Conservation (phyloP, 257 asterid genomes). For the Solanum chiquidenum region DNA sequence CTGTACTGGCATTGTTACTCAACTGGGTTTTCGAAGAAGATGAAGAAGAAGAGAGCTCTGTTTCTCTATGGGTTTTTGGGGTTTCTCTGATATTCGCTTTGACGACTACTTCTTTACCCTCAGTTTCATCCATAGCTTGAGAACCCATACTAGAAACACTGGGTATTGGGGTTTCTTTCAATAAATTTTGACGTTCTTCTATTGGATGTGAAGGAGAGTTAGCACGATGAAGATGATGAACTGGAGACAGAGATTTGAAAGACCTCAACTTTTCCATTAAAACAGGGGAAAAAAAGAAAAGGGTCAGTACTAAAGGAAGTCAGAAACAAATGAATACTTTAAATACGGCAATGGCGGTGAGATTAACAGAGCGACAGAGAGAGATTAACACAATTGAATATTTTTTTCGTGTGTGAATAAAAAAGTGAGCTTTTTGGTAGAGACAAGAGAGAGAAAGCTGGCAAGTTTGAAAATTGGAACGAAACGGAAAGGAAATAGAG, state of each 20-base stretch:
- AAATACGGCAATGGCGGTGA: background rate
- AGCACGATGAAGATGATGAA: background rate
- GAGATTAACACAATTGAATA: background rate
- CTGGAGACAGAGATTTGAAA: constrained; percentile 5
- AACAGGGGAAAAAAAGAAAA: background rate
- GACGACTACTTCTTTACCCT: constrained; percentile 7
- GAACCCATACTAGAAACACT: background rate
- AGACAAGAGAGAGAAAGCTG: background rate
- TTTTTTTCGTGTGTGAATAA: background rate
- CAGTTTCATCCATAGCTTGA: background rate
- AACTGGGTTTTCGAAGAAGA: background rate
- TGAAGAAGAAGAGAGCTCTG: background rate
- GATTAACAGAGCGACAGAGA: background rate
- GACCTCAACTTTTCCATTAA: constrained; percentile 25
- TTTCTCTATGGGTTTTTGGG: background rate
- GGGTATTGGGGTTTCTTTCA: background rate
- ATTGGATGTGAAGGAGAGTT: background rate
- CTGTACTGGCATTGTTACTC: background rate
- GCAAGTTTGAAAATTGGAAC: background rate
- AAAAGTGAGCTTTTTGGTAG: background rate
- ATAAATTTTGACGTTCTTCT: constrained; percentile 16
- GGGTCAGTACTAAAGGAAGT: background rate
- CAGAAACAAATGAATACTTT: background rate
- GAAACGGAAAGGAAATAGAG: background rate
- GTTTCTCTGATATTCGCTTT: constrained; percentile 4